phyloP scores from a whole-genome alignment of 352 stramenopile species.

The Globisporangium middletonii region DNA sequence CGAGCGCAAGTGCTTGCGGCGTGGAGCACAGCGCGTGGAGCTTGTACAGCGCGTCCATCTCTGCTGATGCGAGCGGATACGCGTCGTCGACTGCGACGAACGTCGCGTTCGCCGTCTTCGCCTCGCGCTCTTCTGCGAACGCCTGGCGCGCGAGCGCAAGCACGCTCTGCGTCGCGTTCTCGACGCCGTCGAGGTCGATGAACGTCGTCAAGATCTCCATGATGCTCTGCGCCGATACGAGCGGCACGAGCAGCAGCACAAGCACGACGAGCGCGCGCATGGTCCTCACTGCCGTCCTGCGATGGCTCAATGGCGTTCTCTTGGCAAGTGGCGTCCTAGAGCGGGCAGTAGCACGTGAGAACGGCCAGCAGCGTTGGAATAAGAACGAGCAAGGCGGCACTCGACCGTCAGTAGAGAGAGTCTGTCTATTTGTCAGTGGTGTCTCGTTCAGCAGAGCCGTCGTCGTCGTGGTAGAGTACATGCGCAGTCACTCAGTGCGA shows the following conservation, averaged over 20 bases:
- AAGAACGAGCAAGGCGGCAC: neutral
- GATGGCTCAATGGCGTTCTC: too few species aligned
- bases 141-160: constrained; percentile 11
- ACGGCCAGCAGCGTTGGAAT: neutral
- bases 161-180: constrained; percentile 13
- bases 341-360: neutral
- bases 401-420: too few species aligned
- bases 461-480: too few species aligned
- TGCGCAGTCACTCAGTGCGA: too few species aligned
- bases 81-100: constrained; percentile 33
- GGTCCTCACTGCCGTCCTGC: too few species aligned
- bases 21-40: constrained; percentile 45
- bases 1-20: constrained; percentile 31
- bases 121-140: constrained; percentile 12
- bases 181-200: constrained; percentile 26
- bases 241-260: constrained; percentile 3
- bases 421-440: too few species aligned
- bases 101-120: constrained; percentile 4
- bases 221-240: constrained; percentile 11
- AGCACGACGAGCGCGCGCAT: too few species aligned
- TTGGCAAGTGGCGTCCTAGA: neutral
- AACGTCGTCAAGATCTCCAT: constrained; percentile 36
- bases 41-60: constrained; percentile 38
- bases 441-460: too few species aligned
- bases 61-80: constrained; percentile 37